Base-by-base conservation (phyloP, 73 alveolate genomes). In the Paramecium octaurelia region DNA sequence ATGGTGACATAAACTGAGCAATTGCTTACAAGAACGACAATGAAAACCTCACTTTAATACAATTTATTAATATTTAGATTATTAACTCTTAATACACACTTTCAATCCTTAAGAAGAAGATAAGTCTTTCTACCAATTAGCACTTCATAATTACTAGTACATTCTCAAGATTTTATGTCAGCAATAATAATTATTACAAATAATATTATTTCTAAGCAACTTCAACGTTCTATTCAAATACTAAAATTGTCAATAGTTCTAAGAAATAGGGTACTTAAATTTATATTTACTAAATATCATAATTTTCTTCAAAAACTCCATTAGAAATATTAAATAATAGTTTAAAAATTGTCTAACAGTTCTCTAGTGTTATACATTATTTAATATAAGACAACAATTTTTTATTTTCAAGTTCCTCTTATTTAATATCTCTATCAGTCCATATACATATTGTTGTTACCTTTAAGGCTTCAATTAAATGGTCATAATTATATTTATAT, bases 1-100 rank as follows among this genome's bases (percentile, higher is more conserved):
- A 80, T 21, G 91, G 91, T 14, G 91, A 80, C 91, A 80, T 80
- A 80, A 23, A 80, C 7, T 42, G 21, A 44, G 76, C 57, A 14
- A 80, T 80, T 11, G 76, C 75, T 44, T 80, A 23, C 23, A 80
- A 48, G 21, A 44, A 80, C 5, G 10, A n/a, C 18, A 24, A 10
- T 80, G 91, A 80, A 80, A 80, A 80, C 23, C 57, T 80, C 5
- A 80, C 16, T 48, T 44, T 48, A 4, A 80, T 80, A 21, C 91
- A 80, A 80, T 80, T 40, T 20, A 24, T 44, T 34, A 80, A 27
- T 43, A 24, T 80, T 46, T 80, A 10, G 12, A 80, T 46, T 1
- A 80, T 43, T 9, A 3, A 10, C 4, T 80, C 24, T 80, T 80
- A 80, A 21, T 2, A 44, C 1, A 8, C 71, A 23, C 27, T 24